Evolutionary conservation across 179 eudicot genomes (phyloP), one percentile per base, ranked within the genome.

Genomic region (Corrigiola litoralis): DNA sequence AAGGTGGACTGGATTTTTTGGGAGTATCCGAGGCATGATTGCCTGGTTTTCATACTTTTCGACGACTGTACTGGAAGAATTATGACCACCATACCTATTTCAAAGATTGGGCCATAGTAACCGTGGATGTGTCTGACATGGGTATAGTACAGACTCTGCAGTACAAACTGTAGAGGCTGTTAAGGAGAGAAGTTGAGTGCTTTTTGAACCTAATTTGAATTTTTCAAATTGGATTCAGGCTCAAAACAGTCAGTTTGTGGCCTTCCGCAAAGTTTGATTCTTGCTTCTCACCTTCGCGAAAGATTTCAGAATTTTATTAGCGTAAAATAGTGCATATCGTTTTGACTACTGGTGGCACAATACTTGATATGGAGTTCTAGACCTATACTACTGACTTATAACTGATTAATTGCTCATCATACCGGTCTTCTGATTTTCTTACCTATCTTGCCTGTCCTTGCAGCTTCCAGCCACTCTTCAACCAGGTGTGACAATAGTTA

Each of bases 381-480:
- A 3, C 41, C 14, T 49, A 47, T 28, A 25, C 45, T 27, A 23
- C 29, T 61, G 31, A 62, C 29, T 32, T 4, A 9, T 51, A 9
- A 37, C 31, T 70, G 31, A 31, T 65, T 46, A 31, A 10, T 28
- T 34, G 51, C 64, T 60, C 16, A 31, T n/a, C 28, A n/a, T 34
- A n/a, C 25, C 21, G 20, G 16, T 20, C 23, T 34, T 17, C n/a
- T 16, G 10, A 55, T 5, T 7, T 53, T 34, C 38, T 34, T 29
- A 60, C 45, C 37, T 40, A 7, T 25, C 46, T 62, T 62, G 25
- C 14, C 50, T 60, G 50, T 71, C 67, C 61, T 44, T 50, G 29
- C 95, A 94, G 97, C 97, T 94, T 73, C 91, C 97, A 67, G 95
- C 99, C 44, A 87, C 90, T 52, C 72, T 94, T 46, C 87, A 67